A percentile compares a stretch with the other conserved stretches of the same genome.
These are phyloP conservation scores for Hydnomerulius pinastri DNA, from an alignment of 768 basidiomycete genomes.

Conservation along the genomic window DNA sequence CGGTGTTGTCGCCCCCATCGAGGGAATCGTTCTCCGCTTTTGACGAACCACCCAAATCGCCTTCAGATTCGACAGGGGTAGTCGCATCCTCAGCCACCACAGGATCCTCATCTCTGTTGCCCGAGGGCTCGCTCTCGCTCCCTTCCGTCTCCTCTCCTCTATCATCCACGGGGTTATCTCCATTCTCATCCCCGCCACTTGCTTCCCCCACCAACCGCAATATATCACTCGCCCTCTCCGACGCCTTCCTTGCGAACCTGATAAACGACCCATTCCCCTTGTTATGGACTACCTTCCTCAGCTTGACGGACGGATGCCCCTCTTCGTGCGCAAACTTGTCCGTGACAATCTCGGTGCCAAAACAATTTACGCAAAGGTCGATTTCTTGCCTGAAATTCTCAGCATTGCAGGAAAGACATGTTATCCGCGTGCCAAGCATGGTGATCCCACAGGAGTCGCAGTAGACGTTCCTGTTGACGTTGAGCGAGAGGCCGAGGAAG, in stretches of 20 bases:
- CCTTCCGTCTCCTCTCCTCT: not conserved
- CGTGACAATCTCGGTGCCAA: not conserved
- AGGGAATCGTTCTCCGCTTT: not conserved
- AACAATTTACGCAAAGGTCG: slow-evolving; percentile 6
- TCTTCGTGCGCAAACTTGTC: not conserved
- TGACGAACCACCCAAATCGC: not conserved
- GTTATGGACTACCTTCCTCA: not conserved
- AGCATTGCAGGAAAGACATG: slow-evolving; percentile 10
- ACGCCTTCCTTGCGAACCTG: not conserved
- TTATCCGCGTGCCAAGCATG: slow-evolving; percentile 4
- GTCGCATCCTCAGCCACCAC: not conserved
- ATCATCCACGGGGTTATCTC: not conserved
- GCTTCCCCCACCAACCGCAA: not conserved
- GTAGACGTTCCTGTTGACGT: not conserved
- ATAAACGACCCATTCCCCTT: not conserved
- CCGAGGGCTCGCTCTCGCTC: not conserved
- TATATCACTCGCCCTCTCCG: slow-evolving; percentile 2
- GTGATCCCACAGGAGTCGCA: slow-evolving; percentile 10
- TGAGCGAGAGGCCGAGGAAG: not conserved
- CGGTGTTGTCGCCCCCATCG: not conserved
- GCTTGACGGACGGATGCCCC: not conserved
- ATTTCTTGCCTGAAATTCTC: not conserved
- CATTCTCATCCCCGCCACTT: not conserved
- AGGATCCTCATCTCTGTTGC: not conserved
- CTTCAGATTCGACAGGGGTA: not conserved